A percentile compares a stretch with the other conserved stretches of the same genome.
Conservation (phyloP, 2,329 filamentous ascomycete genomes). For the Fusarium pilosicola region DNA sequence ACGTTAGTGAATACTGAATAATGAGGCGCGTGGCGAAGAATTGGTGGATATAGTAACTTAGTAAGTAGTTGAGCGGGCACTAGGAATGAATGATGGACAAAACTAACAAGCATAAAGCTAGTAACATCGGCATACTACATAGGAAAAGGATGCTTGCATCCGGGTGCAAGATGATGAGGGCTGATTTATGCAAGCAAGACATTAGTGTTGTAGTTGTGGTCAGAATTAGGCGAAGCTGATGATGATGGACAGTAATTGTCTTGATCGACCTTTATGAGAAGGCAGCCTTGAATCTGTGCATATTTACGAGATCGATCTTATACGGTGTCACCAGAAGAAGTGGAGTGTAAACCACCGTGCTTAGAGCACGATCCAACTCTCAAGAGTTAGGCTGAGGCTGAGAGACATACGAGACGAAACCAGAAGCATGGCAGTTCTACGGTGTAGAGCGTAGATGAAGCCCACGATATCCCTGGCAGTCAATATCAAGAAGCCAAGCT, state of each 20-base stretch:
- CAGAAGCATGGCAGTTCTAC: background rate
- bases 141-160: constrained; percentile 22
- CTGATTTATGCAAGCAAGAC: constrained; percentile 34
- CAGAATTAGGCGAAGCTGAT: background rate
- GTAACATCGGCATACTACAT: constrained; percentile 3
- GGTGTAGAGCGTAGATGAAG: background rate
- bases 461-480: background rate
- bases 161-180: constrained; percentile 27
- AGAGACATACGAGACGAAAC: background rate
- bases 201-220: constrained; percentile 1
- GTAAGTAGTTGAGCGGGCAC: background rate
- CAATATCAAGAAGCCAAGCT: background rate
- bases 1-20: background rate
- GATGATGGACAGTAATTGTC: background rate
- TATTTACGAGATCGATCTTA: constrained; percentile 1
- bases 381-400: background rate
- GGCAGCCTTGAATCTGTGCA: background rate
- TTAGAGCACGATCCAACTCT: constrained; percentile 15
- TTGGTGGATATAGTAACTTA: background rate
- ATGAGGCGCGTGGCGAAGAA: constrained; percentile 32
- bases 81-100: background rate
- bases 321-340: background rate
- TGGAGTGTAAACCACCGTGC: constrained; percentile 2
- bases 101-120: constrained; percentile 30
- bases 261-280: background rate